Conservation (phyloP, 73 alveolate genomes). For the Paramecium primaurelia region DNA sequence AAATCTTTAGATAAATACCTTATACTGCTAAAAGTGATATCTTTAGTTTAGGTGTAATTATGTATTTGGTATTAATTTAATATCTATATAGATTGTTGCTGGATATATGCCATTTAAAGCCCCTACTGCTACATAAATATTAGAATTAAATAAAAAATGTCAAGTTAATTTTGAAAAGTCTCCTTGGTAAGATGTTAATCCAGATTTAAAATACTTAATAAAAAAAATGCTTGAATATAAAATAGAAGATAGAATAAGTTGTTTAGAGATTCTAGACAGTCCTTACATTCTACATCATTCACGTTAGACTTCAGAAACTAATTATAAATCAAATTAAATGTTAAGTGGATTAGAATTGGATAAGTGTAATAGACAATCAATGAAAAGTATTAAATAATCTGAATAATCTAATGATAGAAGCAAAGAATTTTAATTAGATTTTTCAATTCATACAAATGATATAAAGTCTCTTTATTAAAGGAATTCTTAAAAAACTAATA, state of each 20-base stretch:
- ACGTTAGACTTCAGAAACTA: slow-evolving; percentile 13
- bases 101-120: slow-evolving; percentile 36
- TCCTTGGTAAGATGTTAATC: slow-evolving; percentile 7
- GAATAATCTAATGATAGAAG: background rate
- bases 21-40: slow-evolving; percentile 60
- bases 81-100: background rate
- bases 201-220: background rate
- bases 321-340: slow-evolving; percentile 11
- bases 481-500: background rate
- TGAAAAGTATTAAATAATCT: slow-evolving; percentile 5
- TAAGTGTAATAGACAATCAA: background rate
- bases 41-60: slow-evolving; percentile 59
- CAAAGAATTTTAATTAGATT: slow-evolving; percentile 3
- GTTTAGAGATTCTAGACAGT: background rate
- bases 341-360: background rate
- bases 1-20: slow-evolving; percentile 38
- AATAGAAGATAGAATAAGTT: background rate
- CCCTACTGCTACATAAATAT: background rate
- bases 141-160: background rate
- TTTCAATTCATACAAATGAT: slow-evolving; percentile 38
- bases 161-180: background rate
- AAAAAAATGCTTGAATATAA: slow-evolving; percentile 8
- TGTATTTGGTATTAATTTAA: background rate
- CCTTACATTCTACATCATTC: background rate
- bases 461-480: slow-evolving; percentile 2